Conservation (phyloP, 75 land plant genomes). For the Picea glauca region DNA sequence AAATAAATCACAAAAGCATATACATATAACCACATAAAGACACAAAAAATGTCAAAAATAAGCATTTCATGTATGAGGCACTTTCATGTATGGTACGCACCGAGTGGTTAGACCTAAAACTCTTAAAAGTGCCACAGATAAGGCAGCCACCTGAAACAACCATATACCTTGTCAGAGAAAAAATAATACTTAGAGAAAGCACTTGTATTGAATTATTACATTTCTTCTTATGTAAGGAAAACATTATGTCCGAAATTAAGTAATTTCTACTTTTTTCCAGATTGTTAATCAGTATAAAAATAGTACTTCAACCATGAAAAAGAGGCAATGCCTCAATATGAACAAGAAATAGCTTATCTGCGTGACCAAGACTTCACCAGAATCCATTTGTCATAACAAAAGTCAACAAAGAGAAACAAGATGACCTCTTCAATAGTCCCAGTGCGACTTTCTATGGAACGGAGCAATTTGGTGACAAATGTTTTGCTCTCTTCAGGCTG, state of each 20-base stretch:
- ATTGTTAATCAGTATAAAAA: neutral
- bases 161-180: neutral
- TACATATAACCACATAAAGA: neutral
- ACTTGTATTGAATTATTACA: neutral
- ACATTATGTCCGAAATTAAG: neutral
- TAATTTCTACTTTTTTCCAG: neutral
- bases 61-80: neutral
- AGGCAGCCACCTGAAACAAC: slow-evolving; percentile 75
- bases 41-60: neutral
- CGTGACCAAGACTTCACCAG: slow-evolving; percentile 4
- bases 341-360: neutral
- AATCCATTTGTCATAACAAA: neutral
- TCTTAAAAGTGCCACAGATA: slow-evolving; percentile 90
- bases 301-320: neutral
- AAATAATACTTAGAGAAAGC: neutral
- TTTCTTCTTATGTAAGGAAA: neutral
- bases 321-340: neutral
- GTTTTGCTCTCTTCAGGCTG: slow-evolving; percentile 4
- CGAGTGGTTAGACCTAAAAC: slow-evolving; percentile 72
- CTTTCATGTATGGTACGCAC: slow-evolving; percentile 27
- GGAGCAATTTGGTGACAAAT: slow-evolving; percentile 18
- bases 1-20: neutral
- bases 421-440: slow-evolving; percentile 91
- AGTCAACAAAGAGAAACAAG: neutral
- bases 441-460: slow-evolving; percentile 59